These are phyloP conservation scores for Crithidia acanthocephali DNA, from an alignment of 208 protist species.

Conservation along the genomic window DNA sequence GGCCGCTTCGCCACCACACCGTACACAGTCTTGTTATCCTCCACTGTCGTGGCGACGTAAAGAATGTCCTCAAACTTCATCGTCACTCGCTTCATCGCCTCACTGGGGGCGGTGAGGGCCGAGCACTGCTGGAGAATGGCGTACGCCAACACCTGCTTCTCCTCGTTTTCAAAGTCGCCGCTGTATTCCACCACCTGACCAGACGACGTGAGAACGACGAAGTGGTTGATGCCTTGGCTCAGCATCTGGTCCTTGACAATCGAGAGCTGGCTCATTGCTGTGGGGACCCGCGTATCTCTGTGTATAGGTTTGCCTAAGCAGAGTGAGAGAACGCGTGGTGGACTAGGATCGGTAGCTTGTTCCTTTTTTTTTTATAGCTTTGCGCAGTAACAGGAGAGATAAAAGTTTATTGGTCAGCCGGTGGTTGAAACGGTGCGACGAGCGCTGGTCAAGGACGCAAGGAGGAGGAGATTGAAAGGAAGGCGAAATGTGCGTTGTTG, in stretches of 20 bases:
- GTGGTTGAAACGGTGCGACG: no score
- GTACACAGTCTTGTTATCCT: constrained; percentile 45
- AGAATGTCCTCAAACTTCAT: constrained; percentile 80
- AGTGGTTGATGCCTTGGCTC: constrained; percentile 83
- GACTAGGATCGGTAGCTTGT: no score
- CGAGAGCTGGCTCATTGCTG: constrained; percentile 58
- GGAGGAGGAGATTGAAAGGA: no score
- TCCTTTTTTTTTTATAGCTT: no score
- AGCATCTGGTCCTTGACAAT: constrained; percentile 88
- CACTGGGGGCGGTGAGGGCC: constrained; percentile 47
- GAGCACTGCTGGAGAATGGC: constrained; percentile 76
- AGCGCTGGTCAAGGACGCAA: no score
- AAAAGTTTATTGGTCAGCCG: not conserved
- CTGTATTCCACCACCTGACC: constrained; percentile 77
- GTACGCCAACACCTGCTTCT: constrained; percentile 75
- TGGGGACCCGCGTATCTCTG: no score
- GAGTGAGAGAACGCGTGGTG: no score
- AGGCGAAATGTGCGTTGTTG: no score
- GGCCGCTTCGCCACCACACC: constrained; percentile 73
- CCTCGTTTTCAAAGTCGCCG: constrained; percentile 73
- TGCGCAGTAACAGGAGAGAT: not conserved
- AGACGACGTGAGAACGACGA: constrained; percentile 70
- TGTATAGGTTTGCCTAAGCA: no score
- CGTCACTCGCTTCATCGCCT: constrained; percentile 72
- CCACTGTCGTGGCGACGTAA: constrained; percentile 75